phyloP scores from a whole-genome alignment of 2,329 filamentous ascomycete species.

The Colletotrichum lini region DNA sequence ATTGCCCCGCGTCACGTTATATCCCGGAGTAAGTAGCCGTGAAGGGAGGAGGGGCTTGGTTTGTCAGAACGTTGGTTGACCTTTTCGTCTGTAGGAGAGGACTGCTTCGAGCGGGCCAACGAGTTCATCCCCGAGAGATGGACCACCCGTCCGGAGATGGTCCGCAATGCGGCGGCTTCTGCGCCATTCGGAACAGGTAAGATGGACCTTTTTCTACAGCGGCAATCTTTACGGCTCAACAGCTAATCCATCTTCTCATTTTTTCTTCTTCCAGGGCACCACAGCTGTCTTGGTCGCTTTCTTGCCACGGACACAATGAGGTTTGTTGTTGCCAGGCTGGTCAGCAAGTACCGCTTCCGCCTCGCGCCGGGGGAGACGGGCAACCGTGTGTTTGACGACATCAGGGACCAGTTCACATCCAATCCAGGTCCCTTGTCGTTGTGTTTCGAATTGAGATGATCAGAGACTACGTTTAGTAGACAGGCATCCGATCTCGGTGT shows the following conservation, averaged over 20 bases:
- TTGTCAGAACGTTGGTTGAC: background rate
- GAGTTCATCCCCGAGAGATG: constrained; percentile 58
- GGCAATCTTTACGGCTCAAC: background rate
- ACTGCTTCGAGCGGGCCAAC: constrained; percentile 47
- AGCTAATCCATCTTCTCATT: background rate
- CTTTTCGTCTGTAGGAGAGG: constrained; percentile 42
- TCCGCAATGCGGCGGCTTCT: constrained; percentile 50
- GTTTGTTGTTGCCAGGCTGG: constrained; percentile 37
- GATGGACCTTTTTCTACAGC: background rate
- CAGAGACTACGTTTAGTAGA: background rate
- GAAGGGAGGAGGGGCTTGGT: background rate
- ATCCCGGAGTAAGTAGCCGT: constrained; percentile 52
- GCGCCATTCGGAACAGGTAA: constrained; percentile 52
- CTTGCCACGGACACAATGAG: constrained; percentile 38
- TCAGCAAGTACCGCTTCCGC: constrained; percentile 36
- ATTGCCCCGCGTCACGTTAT: constrained; percentile 45
- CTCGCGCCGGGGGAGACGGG: constrained; percentile 38
- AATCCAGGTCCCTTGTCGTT: constrained; percentile 39
- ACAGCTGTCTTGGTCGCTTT: constrained; percentile 40
- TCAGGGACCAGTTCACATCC: constrained; percentile 38
- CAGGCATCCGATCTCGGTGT: background rate
- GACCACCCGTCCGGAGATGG: constrained; percentile 51
- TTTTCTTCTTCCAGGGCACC: constrained; percentile 20
- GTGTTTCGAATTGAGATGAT: constrained; percentile 38
- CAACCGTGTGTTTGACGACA: constrained; percentile 37